phyloP scores from a whole-genome alignment of 2,329 filamentous ascomycete genomes.

The Mycosphaerella arachidis region DNA sequence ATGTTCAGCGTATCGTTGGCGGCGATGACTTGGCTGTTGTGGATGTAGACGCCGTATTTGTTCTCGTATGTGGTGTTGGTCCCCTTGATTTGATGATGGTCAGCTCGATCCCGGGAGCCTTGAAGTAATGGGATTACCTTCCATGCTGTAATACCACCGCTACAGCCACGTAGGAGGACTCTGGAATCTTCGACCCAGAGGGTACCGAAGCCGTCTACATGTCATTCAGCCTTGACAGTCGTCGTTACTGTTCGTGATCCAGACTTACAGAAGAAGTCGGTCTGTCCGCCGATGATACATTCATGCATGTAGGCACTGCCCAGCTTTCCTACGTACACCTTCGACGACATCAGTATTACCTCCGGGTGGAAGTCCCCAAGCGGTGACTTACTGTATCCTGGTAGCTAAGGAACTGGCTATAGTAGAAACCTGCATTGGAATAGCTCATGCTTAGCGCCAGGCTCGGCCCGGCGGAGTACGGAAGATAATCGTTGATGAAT shows the following conservation, averaged over 20 bases:
- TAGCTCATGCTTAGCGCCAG: constrained; percentile 58
- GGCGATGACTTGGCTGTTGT: constrained; percentile 50
- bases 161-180: constrained; percentile 56
- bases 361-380: not conserved
- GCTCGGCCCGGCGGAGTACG: constrained; percentile 52
- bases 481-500: constrained; percentile 57
- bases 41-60: constrained; percentile 64
- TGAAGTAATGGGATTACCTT: constrained; percentile 53
- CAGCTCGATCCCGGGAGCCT: not conserved
- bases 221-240: not conserved
- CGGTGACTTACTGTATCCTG: constrained; percentile 57
- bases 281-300: constrained; percentile 58
- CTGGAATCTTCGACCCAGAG: constrained; percentile 55
- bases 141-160: constrained; percentile 66
- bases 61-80: constrained; percentile 53
- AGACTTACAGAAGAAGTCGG: constrained; percentile 56
- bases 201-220: constrained; percentile 50
- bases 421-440: constrained; percentile 64
- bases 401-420: constrained; percentile 61
- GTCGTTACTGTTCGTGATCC: not conserved
- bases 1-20: constrained; percentile 48
- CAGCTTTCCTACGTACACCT: constrained; percentile 62
- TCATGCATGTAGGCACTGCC: constrained; percentile 62
- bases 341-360: not conserved
- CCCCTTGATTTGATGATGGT: not conserved